Evolutionary conservation across 495 filamentous ascomycete species (phyloP), one percentile per base, ranked within the genome.

Genomic region (Neurospora sp.): DNA sequence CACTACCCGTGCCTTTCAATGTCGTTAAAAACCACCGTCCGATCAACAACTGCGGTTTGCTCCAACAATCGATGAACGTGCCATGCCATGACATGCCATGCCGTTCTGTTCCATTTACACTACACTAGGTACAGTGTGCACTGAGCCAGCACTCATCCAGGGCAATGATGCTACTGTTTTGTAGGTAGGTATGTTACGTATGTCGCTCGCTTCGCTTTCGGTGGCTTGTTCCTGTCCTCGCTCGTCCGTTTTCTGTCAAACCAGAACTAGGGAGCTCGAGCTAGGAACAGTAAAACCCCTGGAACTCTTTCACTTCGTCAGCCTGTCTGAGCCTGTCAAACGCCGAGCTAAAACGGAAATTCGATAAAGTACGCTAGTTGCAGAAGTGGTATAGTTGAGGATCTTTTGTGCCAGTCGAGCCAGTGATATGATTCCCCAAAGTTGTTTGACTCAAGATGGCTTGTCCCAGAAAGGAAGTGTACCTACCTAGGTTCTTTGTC

Each of bases 401-500:
- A 66, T 35, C 14, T 35, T 62, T 31, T 62, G 23, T 62, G 23
- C 14, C 23, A 16, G 27, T 62, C 54, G 3, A 62, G 54, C 54
- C 27, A 35, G 54, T 66, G 14, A 66, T 35, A 35, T 1, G 14
- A 27, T 60, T 60, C 49, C 44, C n/a, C 44, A 49, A 20, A 20
- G n/a, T 20, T 3, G 44, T 31, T 31, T 31, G 31, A 31, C 31
- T 44, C 16, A 42, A 42, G 40, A 49, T 20, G 27, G 54, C 27
- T 35, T 66, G 54, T 35, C 54, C 54, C 27, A 35, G 27, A 66
- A 66, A 5, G 54, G 54, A 31, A 66, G 11, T 66, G 14, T 66
- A 20, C 35, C 35, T 23, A 66, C 35, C 39, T 35, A 70, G 70
- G 74, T 73, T 73, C 60, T 77, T 75, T 73, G 75, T 74, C 73